These are phyloP conservation scores for Naganishia friedmannii DNA, from an alignment of 768 basidiomycete genomes.

Conservation along the genomic window DNA sequence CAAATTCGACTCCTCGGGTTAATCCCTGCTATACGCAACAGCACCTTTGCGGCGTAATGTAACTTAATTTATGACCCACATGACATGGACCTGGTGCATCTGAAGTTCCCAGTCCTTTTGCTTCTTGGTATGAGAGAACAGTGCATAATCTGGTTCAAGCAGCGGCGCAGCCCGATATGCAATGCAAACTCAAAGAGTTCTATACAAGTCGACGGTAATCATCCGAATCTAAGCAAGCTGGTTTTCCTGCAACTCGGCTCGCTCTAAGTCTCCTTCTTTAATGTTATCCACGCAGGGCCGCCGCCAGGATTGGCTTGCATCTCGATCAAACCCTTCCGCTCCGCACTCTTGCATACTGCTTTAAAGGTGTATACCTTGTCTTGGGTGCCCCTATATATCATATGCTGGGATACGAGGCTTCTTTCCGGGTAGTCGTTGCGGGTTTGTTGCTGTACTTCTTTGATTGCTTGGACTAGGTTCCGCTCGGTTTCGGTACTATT, in stretches of 20 bases:
- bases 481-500: constrained; percentile 4
- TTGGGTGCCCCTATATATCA: constrained; percentile 7
- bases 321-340: constrained; percentile 12
- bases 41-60: neutral
- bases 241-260: neutral
- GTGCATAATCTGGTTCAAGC: neutral
- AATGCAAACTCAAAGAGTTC: neutral
- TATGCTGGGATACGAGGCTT: constrained; percentile 15
- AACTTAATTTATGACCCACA: neutral
- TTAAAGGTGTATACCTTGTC: constrained; percentile 12
- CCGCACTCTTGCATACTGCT: constrained; percentile 16
- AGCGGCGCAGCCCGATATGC: neutral
- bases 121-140: neutral
- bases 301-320: constrained; percentile 2
- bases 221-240: neutral
- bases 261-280: neutral
- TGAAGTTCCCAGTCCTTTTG: too few relatives aligned
- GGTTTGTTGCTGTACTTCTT: constrained; percentile 20
- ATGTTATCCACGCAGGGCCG: constrained; percentile 9
- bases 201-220: neutral
- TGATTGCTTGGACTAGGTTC: constrained; percentile 17
- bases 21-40: neutral
- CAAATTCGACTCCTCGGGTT: neutral
- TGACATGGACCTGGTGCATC: neutral
- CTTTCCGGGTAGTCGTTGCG: neutral